Evolutionary conservation across 345 rosid genomes (phyloP).

Genomic region (Citrus sp.): DNA sequence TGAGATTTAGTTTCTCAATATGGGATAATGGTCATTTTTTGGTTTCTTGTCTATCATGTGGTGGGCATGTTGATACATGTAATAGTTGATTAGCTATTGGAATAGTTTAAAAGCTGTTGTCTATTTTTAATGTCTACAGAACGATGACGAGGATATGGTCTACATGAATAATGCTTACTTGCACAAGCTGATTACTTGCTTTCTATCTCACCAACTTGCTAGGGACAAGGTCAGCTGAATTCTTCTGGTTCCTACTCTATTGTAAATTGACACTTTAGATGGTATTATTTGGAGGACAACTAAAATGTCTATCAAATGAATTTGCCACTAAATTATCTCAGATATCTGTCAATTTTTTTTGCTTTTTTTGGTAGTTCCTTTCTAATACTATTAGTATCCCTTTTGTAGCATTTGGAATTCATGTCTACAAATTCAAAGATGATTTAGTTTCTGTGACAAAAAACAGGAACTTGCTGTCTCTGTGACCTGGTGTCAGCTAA

Average conservation of each 20-base stretch:
- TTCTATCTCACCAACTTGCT: slow-evolving; percentile 82
- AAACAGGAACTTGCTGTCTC: background rate
- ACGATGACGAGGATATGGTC: slow-evolving; percentile 89
- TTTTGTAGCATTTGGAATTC: background rate
- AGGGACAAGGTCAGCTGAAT: slow-evolving; percentile 75
- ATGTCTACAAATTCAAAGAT: background rate
- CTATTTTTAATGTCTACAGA: slow-evolving; percentile 42
- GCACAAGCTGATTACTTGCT: slow-evolving; percentile 86
- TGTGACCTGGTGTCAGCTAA: background rate
- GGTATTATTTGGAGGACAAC: background rate
- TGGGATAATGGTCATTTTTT: background rate
- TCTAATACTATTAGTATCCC: background rate
- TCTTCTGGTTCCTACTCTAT: slow-evolving; percentile 7
- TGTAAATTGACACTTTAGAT: background rate
- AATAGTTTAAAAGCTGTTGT: slow-evolving; percentile 11
- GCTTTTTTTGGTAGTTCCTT: background rate
- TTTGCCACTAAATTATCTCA: background rate
- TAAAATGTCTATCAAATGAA: background rate
- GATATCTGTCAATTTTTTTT: background rate
- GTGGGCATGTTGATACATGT: background rate
- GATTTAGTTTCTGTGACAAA: background rate
- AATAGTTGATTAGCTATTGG: slow-evolving; percentile 13
- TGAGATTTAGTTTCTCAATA: background rate
- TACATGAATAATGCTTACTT: slow-evolving; percentile 90
- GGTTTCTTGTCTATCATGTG: slow-evolving; percentile 1